Conservation (phyloP, 2,329 filamentous ascomycete species). For the Phoma sp. region DNA sequence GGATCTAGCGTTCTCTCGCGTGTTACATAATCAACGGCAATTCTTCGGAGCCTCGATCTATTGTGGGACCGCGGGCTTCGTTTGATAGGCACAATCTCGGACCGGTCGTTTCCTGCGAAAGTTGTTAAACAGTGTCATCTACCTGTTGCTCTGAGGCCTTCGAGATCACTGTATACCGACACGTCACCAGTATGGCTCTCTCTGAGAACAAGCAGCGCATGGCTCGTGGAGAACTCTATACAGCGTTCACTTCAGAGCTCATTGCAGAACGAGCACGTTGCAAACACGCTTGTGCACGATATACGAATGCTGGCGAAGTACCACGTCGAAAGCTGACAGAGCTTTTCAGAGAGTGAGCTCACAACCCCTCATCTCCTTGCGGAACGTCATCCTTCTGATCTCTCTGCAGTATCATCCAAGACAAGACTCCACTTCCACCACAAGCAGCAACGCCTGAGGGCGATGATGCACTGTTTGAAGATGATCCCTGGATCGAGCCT, state of each 20-base stretch:
- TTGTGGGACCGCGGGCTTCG: background rate
- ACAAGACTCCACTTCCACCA: conserved; percentile 70
- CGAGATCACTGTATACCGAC: background rate
- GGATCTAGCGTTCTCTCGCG: background rate
- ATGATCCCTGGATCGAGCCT: conserved; percentile 73
- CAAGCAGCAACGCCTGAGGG: conserved; percentile 63
- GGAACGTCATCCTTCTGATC: conserved; percentile 19
- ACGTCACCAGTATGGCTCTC: conserved; percentile 26
- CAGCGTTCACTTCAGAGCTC: conserved; percentile 75
- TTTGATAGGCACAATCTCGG: conserved; percentile 1
- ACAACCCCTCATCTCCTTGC: background rate
- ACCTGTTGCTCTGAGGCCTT: background rate
- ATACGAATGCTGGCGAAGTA: conserved; percentile 69
- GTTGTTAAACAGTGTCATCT: background rate
- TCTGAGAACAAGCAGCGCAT: conserved; percentile 58
- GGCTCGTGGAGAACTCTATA: conserved; percentile 74
- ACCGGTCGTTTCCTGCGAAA: background rate
- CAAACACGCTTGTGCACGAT: conserved; percentile 65
- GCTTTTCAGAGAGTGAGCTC: conserved; percentile 74
- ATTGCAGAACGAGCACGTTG: conserved; percentile 69
- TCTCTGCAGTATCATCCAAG: conserved; percentile 64
- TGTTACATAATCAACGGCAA: background rate
- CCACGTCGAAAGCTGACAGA: conserved; percentile 69
- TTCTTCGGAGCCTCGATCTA: background rate
- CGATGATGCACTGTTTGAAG: conserved; percentile 69